Conservation (phyloP, 768 basidiomycete genomes). For the Pleurotus citrinopileatus region DNA sequence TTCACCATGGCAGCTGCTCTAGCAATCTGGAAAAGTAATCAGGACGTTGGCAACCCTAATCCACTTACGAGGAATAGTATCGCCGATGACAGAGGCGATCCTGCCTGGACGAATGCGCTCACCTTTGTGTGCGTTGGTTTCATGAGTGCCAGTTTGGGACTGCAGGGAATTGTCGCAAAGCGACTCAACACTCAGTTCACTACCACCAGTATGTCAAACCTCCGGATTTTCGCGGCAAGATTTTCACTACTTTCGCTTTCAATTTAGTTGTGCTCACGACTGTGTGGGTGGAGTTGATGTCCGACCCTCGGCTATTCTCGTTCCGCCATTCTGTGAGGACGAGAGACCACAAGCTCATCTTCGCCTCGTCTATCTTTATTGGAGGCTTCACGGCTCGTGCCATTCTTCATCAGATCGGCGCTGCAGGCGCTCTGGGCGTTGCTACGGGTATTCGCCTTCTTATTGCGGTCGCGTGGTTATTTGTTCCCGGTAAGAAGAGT, state of each 20-base stretch:
- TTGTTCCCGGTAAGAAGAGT: conserved; percentile 45
- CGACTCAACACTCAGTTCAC: conserved; percentile 76
- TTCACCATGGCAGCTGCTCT: conserved; percentile 75
- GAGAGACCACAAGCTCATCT: conserved; percentile 72
- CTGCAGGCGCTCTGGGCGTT: conserved; percentile 64
- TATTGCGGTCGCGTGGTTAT: conserved; percentile 62
- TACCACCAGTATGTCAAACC: conserved; percentile 56
- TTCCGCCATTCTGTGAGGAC: conserved; percentile 47
- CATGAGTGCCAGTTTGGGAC: conserved; percentile 77
- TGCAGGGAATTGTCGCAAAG: conserved; percentile 89
- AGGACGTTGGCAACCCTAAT: conserved; percentile 19
- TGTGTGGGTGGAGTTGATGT: conserved; percentile 86
- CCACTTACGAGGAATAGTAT: conserved; percentile 31
- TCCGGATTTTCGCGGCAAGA: neutral
- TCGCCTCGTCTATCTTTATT: conserved; percentile 63
- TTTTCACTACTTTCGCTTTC: conserved; percentile 3
- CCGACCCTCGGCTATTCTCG: conserved; percentile 75
- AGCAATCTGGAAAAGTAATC: conserved; percentile 65
- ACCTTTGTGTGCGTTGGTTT: conserved; percentile 75
- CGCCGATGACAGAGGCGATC: conserved; percentile 51
- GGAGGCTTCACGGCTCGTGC: conserved; percentile 72
- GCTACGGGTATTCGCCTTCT: conserved; percentile 61
- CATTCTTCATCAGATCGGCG: conserved; percentile 56
- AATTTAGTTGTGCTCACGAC: conserved; percentile 77
- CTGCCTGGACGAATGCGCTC: conserved; percentile 65